Base-by-base conservation (phyloP, 768 basidiomycete species). In the Agrocybe praecox region DNA sequence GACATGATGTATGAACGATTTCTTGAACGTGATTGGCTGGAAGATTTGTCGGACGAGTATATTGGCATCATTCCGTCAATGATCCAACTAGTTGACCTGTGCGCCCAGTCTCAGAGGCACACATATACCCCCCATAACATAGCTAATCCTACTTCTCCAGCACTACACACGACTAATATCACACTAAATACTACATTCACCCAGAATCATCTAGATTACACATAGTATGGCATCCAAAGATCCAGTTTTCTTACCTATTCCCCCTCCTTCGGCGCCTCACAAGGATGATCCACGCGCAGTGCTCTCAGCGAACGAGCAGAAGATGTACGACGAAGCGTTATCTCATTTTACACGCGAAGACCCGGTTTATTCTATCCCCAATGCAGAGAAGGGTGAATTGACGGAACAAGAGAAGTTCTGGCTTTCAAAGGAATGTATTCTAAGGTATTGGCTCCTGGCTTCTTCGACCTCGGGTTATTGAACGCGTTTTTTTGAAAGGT, bases 361-460 rank as follows among this genome's bases (percentile, higher is more conserved):
- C 10, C 62, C 61, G 2, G 58, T 49, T 2, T 89, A 89, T 66
- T 69, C 62, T 6, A 66, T 90, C 26, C 82, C 87, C 2, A 77
- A 70, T n/a, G 65, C 74, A 9, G 70, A 74, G 43, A 74, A 79
- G 2, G 75, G 78, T 8, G 69, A 73, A 56, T 73, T 92, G 49
- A 75, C 58, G 45, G 89, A 90, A 29, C 80, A 75, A 32, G 92
- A 94, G 67, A 84, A 83, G 70, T 90, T 90, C 68, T 94, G 90
- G 90, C 74, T 94, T 72, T 88, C 88, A 2, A 80, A 81, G 64
- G 92, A 93, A 60, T 91, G 89, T 69, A 69, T 93, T 40, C 75
- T 89, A 43, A 79, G 92, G 79, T 26, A 36, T 45, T 46, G 45
- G 29, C 15, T 29, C 23, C 6, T 57, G 22, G 2, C 36, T 33